Evolutionary conservation across 1,284 basidiomycete species (phyloP), one percentile per base, ranked within the genome.

Genomic region (Hypsizygus ulmarius): DNA sequence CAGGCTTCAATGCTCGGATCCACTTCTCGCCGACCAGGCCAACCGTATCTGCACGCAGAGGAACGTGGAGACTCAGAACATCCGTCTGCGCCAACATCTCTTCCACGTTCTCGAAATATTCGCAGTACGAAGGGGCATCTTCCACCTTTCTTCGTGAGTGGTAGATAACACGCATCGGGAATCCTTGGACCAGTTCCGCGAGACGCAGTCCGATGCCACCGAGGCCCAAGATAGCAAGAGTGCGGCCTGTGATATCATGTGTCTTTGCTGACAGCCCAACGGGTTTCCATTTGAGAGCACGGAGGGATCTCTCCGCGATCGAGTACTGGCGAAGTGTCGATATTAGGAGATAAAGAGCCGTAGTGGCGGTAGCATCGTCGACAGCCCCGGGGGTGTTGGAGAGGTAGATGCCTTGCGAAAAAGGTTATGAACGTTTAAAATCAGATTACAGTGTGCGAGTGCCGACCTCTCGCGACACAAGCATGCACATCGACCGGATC

Each of bases 301-400:
- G 71, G 34, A 91, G 73, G 50, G 81, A 82, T 36, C 80, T 78
- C 65, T 96, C 93, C 8, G 81, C 82, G 36, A 77, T 65, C 12
- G 84, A 77, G 67, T 83, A 96, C 56, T 90, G 84, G 28, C 93
- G 84, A 39, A 94, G 65, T n/a, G 89, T 79, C 15, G 91, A 90
- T 57, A 96, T 79, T 57, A 93, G 70, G 44, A 96, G 82, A 68
- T 87, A 96, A 16, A 93, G 72, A 0, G 86, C 93, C 0, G 90
- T 91, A 1, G 93, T 95, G 1, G 93, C 93, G 0, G 93, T 95
- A 3, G 87, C 92, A 55, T 93, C 90, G 68, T 97, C 90, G 42
- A 96, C 93, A 2, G 91, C 91, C 12, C 84, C 84, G 2, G 93
- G 93, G 0, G 93, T 96, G 63, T 97, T 93, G 11, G 90, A 91